Evolutionary conservation across 257 asterid species (phyloP), one percentile per base, ranked within the genome.

Genomic region (Linaria vulgaris): DNA sequence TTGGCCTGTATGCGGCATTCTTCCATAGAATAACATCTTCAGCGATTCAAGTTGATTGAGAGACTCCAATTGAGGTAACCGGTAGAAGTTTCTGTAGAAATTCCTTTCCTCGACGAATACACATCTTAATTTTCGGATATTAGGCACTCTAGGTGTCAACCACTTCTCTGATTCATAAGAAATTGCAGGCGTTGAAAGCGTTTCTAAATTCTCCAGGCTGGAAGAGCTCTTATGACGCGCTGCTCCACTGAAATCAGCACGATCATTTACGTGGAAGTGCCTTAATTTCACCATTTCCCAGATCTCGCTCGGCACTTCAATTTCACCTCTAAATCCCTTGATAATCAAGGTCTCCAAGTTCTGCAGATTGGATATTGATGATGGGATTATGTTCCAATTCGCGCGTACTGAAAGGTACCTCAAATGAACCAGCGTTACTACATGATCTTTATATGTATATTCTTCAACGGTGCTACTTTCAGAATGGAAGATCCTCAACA

Each of bases 281-380:
- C 63, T 62, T 30, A 70, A 62, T 21, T 22, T 69, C 23, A 8
- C 24, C 64, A 69, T 53, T 14, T 37, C 16, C 54, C 25, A 69
- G 11, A 59, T 50, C 12, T 57, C 9, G 10, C n/a, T 43, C 1
- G 73, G 73, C 16, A 69, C 15, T 9, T 0, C 7, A 12, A 48
- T 31, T 44, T 37, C 25, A 11, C 25, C 21, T 31, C 12, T 68
- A 17, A 44, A 8, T 24, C 57, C 60, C 13, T 53, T 24, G 38
- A 69, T 47, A 38, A 43, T 22, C 31, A 69, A 37, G 14, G 48
- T 30, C 17, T 69, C 64, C 13, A 69, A 52, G 39, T 61, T 53
- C 54, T 17, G 5, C 13, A 59, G 64, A 0, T 23, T 17, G 46
- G 24, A 38, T 53, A 61, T 24, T 8, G 71, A 31, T 27, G 63